phyloP scores from a whole-genome alignment of 495 filamentous ascomycete genomes.

The Talaromyces stipitatus region DNA sequence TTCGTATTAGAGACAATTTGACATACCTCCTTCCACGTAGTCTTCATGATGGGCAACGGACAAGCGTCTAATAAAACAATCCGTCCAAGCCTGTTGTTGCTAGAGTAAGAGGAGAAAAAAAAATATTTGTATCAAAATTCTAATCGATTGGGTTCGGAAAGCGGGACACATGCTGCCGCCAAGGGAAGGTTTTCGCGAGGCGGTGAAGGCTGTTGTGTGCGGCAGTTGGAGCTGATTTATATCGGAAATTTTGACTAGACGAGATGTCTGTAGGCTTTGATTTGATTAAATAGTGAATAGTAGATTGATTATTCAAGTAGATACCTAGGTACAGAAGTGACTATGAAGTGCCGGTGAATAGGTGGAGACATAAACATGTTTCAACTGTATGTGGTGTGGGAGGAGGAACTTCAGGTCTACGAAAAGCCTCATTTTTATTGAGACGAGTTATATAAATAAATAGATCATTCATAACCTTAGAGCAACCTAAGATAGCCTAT shows the following conservation, averaged over 20 bases:
- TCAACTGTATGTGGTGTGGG: too few species aligned
- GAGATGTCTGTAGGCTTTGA: too few species aligned
- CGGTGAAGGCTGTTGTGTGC: conserved; percentile 8
- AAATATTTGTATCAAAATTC: conserved; percentile 9
- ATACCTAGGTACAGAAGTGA: too few species aligned
- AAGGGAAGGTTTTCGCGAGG: conserved; percentile 11
- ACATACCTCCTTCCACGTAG: conserved; percentile 60
- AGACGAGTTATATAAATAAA: not conserved
- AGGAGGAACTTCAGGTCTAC: not conserved
- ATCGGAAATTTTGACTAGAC: not conserved
- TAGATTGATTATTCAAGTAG: too few species aligned
- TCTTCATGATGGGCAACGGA: conserved; percentile 55
- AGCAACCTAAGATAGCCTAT: not conserved
- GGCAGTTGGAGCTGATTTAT: not conserved
- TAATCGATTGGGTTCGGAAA: conserved; percentile 6
- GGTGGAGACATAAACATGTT: too few species aligned
- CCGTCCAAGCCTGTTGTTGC: not conserved
- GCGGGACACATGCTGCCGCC: conserved; percentile 1
- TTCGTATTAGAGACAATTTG: too few species aligned
- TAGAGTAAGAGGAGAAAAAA: conserved; percentile 5
- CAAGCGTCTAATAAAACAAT: not conserved
- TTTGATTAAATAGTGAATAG: too few species aligned
- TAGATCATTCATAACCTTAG: not conserved
- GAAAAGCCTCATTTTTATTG: not conserved
- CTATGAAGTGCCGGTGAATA: too few species aligned